A percentile compares a stretch with the other conserved stretches of the same genome.
Conservation (phyloP, 495 filamentous ascomycete species). For the Baudoinia panamericana region DNA sequence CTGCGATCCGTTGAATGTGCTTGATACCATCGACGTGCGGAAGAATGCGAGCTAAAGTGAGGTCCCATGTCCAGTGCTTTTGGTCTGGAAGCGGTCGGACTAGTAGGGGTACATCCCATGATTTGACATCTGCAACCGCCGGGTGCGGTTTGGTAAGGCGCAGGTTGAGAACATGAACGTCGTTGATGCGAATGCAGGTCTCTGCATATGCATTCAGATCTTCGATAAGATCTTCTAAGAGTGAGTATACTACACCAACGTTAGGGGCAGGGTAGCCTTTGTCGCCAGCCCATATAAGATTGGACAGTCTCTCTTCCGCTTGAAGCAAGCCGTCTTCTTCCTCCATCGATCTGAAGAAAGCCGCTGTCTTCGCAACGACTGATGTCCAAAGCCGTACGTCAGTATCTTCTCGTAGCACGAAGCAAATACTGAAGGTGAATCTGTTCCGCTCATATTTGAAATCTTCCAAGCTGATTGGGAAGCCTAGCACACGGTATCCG, state of each 20-base stretch:
- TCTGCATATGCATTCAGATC: slow-evolving; percentile 95
- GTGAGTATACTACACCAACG: slow-evolving; percentile 45
- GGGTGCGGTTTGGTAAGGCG: slow-evolving; percentile 92
- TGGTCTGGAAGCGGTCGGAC: slow-evolving; percentile 64
- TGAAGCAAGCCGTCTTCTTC: slow-evolving; percentile 69
- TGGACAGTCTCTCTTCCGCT: slow-evolving; percentile 31
- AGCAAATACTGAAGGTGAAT: slow-evolving; percentile 93
- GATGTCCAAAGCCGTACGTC: slow-evolving; percentile 48
- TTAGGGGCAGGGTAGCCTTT: slow-evolving; percentile 1
- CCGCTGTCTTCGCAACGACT: slow-evolving; percentile 72
- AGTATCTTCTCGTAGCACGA: slow-evolving; percentile 63
- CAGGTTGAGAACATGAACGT: slow-evolving; percentile 35
- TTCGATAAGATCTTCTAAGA: slow-evolving; percentile 85
- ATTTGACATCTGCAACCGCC: slow-evolving; percentile 59
- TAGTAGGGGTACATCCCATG: slow-evolving; percentile 82
- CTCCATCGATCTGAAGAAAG: slow-evolving; percentile 75
- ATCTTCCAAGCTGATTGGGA: slow-evolving; percentile 67
- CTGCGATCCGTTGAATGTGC: slow-evolving; percentile 70
- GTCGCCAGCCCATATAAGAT: slow-evolving; percentile 22
- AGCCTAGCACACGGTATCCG: slow-evolving; percentile 70
- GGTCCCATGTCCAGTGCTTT: slow-evolving; percentile 79
- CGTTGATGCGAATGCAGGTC: slow-evolving; percentile 86
- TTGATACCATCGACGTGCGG: slow-evolving; percentile 81
- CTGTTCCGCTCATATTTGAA: slow-evolving; percentile 65
- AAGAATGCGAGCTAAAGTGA: slow-evolving; percentile 63